These are phyloP conservation scores for Candida palmyrensis DNA, from an alignment of 805 yeast genomes.

Conservation along the genomic window DNA sequence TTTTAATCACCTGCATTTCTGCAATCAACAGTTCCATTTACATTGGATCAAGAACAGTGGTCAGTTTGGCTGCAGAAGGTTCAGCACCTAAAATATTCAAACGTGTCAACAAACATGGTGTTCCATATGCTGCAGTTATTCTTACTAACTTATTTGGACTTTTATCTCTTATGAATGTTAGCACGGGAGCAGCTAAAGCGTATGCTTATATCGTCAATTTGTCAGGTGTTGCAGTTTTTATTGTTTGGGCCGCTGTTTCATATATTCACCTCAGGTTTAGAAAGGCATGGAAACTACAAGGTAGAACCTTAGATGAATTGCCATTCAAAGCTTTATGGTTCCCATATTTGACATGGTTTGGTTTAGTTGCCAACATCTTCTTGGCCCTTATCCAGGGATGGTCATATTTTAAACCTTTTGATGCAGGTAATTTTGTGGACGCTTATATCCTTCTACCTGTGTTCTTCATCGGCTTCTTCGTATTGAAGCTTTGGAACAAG, in stretches of 20 bases:
- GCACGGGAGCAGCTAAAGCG: slow-evolving; percentile 57
- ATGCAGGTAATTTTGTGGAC: slow-evolving; percentile 43
- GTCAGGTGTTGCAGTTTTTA: slow-evolving; percentile 62
- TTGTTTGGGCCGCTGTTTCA: slow-evolving; percentile 62
- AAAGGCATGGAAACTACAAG: slow-evolving; percentile 33
- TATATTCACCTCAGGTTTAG: slow-evolving; percentile 56
- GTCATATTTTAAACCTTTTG: slow-evolving; percentile 57
- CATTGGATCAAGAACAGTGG: slow-evolving; percentile 63
- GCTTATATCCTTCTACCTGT: slow-evolving; percentile 61
- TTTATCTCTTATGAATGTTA: slow-evolving; percentile 49
- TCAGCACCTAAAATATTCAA: slow-evolving; percentile 54
- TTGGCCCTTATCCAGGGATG: slow-evolving; percentile 63
- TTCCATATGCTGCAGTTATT: slow-evolving; percentile 58
- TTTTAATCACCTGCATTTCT: slow-evolving; percentile 58
- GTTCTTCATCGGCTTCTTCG: slow-evolving; percentile 37
- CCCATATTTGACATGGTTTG: slow-evolving; percentile 48
- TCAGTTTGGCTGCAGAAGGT: slow-evolving; percentile 58
- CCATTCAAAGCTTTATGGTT: slow-evolving; percentile 37
- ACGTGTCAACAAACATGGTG: slow-evolving; percentile 51
- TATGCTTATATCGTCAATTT: slow-evolving; percentile 56
- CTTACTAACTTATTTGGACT: slow-evolving; percentile 52
- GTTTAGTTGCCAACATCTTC: slow-evolving; percentile 45
- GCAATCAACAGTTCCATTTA: slow-evolving; percentile 68
- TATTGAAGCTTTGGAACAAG: slow-evolving; percentile 34
- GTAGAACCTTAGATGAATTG: slow-evolving; percentile 26